Percentiles rank a stretch among this genome's conserved stretches.
phyloP scores from a whole-genome alignment of 2,329 filamentous ascomycete genomes.

The Lachnellula subtilissima region DNA sequence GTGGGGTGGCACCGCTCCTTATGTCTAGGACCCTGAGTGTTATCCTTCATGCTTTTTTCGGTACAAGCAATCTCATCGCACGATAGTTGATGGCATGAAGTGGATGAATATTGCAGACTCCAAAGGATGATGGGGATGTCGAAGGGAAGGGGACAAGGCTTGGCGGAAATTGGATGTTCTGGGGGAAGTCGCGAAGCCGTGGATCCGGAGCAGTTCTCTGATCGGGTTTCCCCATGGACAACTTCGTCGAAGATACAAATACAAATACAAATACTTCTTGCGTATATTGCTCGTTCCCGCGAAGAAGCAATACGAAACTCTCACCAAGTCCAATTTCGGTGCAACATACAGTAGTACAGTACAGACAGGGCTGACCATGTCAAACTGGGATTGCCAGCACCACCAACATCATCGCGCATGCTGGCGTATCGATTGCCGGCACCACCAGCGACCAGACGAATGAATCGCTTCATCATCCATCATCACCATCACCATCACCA shows the following conservation, averaged over 20 bases:
- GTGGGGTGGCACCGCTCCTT: too few species aligned
- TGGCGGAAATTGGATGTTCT: slow-evolving; percentile 2
- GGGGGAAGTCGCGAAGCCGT: neutral
- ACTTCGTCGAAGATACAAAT: too few species aligned
- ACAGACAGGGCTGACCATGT: neutral
- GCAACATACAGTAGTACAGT: neutral
- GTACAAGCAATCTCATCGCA: too few species aligned
- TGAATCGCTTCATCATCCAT: neutral
- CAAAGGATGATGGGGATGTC: neutral
- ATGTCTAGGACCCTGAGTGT: too few species aligned
- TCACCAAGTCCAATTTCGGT: neutral
- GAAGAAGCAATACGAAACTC: too few species aligned
- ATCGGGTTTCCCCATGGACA: neutral
- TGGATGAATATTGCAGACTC: neutral
- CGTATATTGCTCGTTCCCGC: too few species aligned
- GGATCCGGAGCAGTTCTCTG: neutral
- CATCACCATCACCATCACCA: neutral
- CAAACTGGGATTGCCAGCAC: neutral
- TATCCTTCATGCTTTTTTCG: too few species aligned
- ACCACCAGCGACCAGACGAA: neutral
- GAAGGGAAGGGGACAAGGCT: slow-evolving; percentile 5
- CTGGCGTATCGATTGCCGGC: neutral
- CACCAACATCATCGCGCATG: neutral
- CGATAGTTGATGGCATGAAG: too few species aligned
- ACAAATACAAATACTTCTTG: too few species aligned